Evolutionary conservation across 768 basidiomycete species (phyloP), one percentile per base, ranked within the genome.

Genomic region (Tulasnella sp.): DNA sequence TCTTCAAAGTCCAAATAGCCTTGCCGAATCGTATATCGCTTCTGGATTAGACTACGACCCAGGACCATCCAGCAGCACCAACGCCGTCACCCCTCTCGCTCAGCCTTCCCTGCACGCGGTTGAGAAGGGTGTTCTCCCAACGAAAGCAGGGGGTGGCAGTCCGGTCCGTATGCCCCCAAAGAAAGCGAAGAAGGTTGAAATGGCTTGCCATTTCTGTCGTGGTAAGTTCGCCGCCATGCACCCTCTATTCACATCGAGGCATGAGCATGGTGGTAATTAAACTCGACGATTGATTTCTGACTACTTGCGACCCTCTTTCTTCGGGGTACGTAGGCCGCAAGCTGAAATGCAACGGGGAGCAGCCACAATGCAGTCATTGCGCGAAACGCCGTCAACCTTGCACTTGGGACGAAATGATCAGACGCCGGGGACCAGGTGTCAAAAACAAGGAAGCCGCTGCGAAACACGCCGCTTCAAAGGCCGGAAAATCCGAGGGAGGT

Each of bases 181-280:
- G 19, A 52, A 36, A 36, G 23, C 34, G 14, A 52, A 52, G 50
- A 52, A 52, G 49, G 50, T 52, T 36, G 50, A 52, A 23, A 52
- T 90, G 21, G 87, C 87, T 14, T 90, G 87, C 70, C 87, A 89
- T 69, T 86, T 86, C 67, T 90, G 87, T 69, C 78, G 87, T 73
- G 85, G 87, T 88, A 65, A 56, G 80, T 72, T 49, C 36, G 32
- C 32, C 7, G 34, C 54, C 36, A 50, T 21, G 49, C 27, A 39
- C 23, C 52, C 42, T 11, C 36, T 23, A 35, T 19, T 41, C 25
- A 19, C 35, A 17, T 37, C 7, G 4, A 12, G 34, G 25, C 39
- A 15, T n/a, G n/a, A n/a, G n/a, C 15, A 6, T 27, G 27, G 21
- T 21, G 39, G n/a, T 23, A 6, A 4, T 21, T 62, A 27, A 25